phyloP scores from a whole-genome alignment of 2,329 filamentous ascomycete species.

The Xylaria sp. region DNA sequence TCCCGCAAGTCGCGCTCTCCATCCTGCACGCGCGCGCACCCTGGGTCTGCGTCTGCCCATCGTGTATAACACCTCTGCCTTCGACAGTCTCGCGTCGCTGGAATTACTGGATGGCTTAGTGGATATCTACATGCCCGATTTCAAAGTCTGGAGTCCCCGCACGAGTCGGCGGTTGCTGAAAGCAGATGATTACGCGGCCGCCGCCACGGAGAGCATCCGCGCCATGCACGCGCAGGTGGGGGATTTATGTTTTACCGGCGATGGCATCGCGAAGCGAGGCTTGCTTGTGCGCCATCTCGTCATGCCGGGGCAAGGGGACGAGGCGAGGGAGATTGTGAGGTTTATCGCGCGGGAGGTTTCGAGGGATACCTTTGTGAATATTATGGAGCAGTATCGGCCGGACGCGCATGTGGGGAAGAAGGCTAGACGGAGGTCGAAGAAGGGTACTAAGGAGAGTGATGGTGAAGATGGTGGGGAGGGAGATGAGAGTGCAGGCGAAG shows the following conservation, averaged over 20 bases:
- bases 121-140: constrained; percentile 89
- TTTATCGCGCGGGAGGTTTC: constrained; percentile 81
- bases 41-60: constrained; percentile 78
- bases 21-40: constrained; percentile 80
- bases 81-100: constrained; percentile 79
- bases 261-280: constrained; percentile 83
- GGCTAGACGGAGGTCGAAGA: constrained; percentile 51
- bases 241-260: constrained; percentile 82
- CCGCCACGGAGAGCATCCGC: constrained; percentile 80
- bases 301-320: constrained; percentile 83
- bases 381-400: constrained; percentile 90
- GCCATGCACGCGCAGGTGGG: constrained; percentile 86
- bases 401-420: constrained; percentile 83
- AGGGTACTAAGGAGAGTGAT: neutral
- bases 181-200: constrained; percentile 77
- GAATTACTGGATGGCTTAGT: constrained; percentile 80
- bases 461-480: constrained; percentile 46
- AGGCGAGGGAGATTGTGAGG: constrained; percentile 78
- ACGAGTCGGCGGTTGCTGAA: constrained; percentile 80
- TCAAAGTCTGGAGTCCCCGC: constrained; percentile 87
- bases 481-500: constrained; percentile 49
- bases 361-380: constrained; percentile 80
- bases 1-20: constrained; percentile 81
- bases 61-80: constrained; percentile 86
- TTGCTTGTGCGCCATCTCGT: constrained; percentile 82